phyloP scores from a whole-genome alignment of 257 asterid species.

The Ligustrum vulgare region DNA sequence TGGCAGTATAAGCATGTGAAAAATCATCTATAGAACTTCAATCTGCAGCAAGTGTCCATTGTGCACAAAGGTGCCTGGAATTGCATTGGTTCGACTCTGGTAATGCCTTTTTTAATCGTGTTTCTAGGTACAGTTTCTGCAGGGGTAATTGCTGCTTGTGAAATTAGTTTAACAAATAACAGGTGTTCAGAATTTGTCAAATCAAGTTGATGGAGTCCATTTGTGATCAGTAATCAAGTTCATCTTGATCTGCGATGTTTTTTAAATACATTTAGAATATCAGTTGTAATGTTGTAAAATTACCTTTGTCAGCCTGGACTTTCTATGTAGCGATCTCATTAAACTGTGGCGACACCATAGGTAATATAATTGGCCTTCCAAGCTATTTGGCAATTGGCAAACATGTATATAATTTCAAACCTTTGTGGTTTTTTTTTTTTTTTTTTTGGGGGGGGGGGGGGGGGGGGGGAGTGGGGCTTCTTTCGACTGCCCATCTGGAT shows the following conservation, averaged over 20 bases:
- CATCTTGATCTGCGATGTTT: background rate
- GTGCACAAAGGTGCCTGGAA: constrained; percentile 10
- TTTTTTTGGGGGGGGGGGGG: too few relatives aligned
- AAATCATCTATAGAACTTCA: background rate
- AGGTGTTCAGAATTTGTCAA: too few relatives aligned
- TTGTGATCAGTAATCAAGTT: background rate
- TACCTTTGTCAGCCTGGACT: background rate
- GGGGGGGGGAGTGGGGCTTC: too few relatives aligned
- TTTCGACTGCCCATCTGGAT: background rate
- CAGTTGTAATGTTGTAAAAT: background rate
- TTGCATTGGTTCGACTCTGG: background rate
- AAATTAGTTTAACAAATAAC: background rate
- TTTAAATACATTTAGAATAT: background rate
- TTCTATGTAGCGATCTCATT: background rate
- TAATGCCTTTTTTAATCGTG: background rate
- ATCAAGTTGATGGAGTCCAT: background rate
- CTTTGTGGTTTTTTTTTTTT: too few relatives aligned
- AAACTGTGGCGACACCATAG: background rate
- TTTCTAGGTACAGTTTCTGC: background rate
- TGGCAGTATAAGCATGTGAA: background rate
- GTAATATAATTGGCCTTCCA: background rate
- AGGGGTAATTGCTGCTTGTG: background rate
- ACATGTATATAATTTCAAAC: too few relatives aligned
- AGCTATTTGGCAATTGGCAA: background rate
- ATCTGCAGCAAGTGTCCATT: constrained; percentile 1